A percentile compares a stretch with the other conserved stretches of the same genome.
Evolutionary conservation across 2,329 filamentous ascomycete species (phyloP).

Genomic region (Chrysoporthe austroafricana): DNA sequence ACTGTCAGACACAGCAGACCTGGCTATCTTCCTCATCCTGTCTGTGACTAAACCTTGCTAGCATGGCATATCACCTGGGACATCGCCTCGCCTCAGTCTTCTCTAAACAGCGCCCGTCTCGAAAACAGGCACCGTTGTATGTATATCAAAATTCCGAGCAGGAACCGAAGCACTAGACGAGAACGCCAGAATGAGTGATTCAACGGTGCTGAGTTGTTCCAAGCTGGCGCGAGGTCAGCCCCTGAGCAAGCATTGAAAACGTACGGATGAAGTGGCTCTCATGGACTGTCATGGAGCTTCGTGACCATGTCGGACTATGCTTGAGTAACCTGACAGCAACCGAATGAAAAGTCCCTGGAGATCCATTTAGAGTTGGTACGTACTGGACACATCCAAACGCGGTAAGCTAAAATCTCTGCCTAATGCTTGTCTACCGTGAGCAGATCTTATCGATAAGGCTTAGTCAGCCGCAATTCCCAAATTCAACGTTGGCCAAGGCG

Average conservation of each 20-base stretch:
- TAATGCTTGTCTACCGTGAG: not conserved
- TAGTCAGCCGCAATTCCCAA: constrained; percentile 6
- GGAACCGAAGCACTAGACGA: too few species aligned
- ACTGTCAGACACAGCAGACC: not conserved
- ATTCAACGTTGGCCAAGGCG: constrained; percentile 3
- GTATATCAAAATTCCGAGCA: too few species aligned
- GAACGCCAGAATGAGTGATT: too few species aligned
- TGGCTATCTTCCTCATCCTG: not conserved
- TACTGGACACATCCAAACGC: not conserved
- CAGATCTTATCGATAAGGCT: constrained; percentile 13
- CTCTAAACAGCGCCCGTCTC: not conserved
- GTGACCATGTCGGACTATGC: too few species aligned
- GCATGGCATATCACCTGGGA: not conserved
- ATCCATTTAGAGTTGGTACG: too few species aligned
- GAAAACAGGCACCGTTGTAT: too few species aligned
- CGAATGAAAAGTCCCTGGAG: too few species aligned
- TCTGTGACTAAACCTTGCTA: too few species aligned
- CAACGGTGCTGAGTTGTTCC: too few species aligned
- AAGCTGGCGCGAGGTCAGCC: not conserved
- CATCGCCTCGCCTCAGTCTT: not conserved
- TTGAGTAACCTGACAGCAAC: too few species aligned
- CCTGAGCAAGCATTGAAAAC: not conserved
- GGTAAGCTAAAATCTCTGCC: not conserved
- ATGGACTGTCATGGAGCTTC: too few species aligned
- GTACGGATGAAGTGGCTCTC: too few species aligned